Evolutionary conservation across 345 rosid genomes (phyloP), one percentile per base, ranked within the genome.

Genomic region (Garcia nutans): DNA sequence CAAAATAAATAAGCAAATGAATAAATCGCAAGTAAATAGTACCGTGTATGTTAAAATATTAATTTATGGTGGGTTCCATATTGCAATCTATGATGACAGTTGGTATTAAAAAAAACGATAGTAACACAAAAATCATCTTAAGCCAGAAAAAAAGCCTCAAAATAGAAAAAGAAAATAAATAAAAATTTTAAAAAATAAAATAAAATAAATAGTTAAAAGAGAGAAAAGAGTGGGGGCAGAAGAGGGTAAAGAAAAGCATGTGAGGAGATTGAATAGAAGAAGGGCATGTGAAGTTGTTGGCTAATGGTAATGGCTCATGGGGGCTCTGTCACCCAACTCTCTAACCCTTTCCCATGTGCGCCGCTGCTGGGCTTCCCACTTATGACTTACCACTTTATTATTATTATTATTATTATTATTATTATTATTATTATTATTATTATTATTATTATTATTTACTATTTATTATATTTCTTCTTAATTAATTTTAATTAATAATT

Each of bases 261-360:
- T 85, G 88, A 65, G 42, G 59, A 79, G 85, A 83, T 79, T 67
- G 70, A 85, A 5, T 23, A 22, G 72, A 77, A 72, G 70, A 52
- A 47, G 77, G 84, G 76, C 85, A 83, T 80, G 83, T 83, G 90
- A 85, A 68, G 24, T 50, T 80, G 84, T 82, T 72, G 73, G 84
- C 66, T 74, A 68, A 37, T 37, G 41, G 41, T 37, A 5, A 37
- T 37, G 72, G 84, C 67, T 74, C 31, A 71, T 80, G 15, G 77
- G 77, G 85, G 78, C 56, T 60, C 52, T 83, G 88, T 87, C 85
- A 52, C 85, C 83, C 81, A 33, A 69, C 65, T 68, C 78, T 71
- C 82, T 20, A 81, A 78, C 84, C 84, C 85, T 72, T 63, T 76
- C 74, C 88, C 90, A 83, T 85, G 88, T 87, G 88, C 84, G 77